Percentiles rank a stretch among this genome's conserved stretches.
These are phyloP conservation scores for Craterostigma plantagineum DNA, from an alignment of 257 asterid genomes.

Conservation along the genomic window DNA sequence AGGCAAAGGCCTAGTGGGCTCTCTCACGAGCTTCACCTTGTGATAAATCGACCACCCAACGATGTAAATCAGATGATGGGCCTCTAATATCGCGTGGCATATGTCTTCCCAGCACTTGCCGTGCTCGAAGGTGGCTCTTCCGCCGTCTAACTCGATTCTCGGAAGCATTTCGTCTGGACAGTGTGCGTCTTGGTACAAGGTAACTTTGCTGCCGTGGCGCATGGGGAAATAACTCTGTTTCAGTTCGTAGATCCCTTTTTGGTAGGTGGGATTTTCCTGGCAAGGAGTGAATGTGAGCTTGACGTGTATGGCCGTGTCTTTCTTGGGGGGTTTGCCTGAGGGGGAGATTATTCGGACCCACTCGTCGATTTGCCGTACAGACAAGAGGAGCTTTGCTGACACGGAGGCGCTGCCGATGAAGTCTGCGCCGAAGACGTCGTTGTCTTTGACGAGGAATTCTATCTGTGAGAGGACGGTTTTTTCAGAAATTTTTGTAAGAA, in stretches of 20 bases:
- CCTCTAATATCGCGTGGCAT: constrained; percentile 33
- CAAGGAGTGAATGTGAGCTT: constrained; percentile 18
- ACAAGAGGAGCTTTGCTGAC: constrained; percentile 16
- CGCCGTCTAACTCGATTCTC: constrained; percentile 18
- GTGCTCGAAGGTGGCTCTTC: constrained; percentile 18
- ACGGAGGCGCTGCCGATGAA: constrained; percentile 24
- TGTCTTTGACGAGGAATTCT: constrained; percentile 39
- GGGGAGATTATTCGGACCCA: constrained; percentile 28
- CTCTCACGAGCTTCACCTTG: constrained; percentile 35
- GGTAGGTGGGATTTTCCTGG: constrained; percentile 13
- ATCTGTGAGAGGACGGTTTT: constrained; percentile 16
- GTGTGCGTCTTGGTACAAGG: constrained; percentile 48
- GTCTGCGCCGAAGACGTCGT: constrained; percentile 41
- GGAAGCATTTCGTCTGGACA: constrained; percentile 25
- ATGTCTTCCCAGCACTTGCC: constrained; percentile 45
- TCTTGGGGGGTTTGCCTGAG: constrained; percentile 25
- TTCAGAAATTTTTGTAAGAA: too few relatives aligned
- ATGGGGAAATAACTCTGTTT: constrained; percentile 33
- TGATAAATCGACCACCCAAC: constrained; percentile 50
- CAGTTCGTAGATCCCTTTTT: constrained; percentile 16
- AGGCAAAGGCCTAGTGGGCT: constrained; percentile 27
- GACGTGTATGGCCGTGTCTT: constrained; percentile 19
- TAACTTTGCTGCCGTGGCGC: constrained; percentile 32
- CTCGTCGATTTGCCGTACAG: constrained; percentile 25
- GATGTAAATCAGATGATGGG: constrained; percentile 32